Conservation (phyloP, 2,329 filamentous ascomycete genomes). For the Exophiala xenobiotica region DNA sequence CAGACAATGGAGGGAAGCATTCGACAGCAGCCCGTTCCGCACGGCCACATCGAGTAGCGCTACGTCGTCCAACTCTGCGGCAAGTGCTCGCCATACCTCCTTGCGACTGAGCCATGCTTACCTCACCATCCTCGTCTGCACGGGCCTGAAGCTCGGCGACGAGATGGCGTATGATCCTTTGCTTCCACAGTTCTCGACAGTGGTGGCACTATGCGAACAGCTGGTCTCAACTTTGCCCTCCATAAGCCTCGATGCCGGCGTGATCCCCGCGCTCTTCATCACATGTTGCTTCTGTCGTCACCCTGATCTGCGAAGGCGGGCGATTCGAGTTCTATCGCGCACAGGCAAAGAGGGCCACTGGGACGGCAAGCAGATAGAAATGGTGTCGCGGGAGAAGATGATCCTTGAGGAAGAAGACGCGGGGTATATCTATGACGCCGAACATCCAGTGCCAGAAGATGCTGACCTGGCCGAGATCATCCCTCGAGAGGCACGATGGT, state of each 20-base stretch:
- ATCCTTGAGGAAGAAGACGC: constrained; percentile 10
- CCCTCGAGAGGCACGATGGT: constrained; percentile 7
- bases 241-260: background rate
- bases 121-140: background rate
- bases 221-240: background rate
- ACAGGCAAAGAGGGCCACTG: constrained; percentile 10
- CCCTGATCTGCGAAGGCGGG: constrained; percentile 5
- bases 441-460: background rate
- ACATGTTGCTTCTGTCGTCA: constrained; percentile 8
- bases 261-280: background rate
- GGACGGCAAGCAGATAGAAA: constrained; percentile 7
- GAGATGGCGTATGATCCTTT: constrained; percentile 5
- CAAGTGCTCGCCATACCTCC: background rate
- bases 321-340: background rate
- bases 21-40: background rate
- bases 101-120: constrained; percentile 8
- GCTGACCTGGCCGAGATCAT: constrained; percentile 2
- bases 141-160: constrained; percentile 1
- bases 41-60: background rate
- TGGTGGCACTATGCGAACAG: background rate
- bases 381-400: constrained; percentile 5
- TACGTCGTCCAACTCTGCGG: background rate
- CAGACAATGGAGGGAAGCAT: background rate
- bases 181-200: background rate
- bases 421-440: background rate